Conservation (phyloP, 2,329 filamentous ascomycete genomes). For the Trichophaea hybrida region DNA sequence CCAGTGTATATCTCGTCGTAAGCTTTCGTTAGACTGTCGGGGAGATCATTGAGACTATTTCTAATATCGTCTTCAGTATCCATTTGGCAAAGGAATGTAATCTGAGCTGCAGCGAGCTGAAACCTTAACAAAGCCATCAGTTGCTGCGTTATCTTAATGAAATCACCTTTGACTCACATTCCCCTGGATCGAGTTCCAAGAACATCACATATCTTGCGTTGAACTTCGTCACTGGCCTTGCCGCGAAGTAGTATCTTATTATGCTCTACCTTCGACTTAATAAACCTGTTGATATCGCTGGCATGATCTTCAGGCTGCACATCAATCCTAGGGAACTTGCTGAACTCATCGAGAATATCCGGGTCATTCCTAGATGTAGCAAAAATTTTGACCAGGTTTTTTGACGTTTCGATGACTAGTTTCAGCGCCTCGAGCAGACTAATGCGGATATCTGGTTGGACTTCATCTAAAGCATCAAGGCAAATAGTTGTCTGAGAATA, state of each 20-base stretch:
- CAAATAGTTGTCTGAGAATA: constrained; percentile 2
- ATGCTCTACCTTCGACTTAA: background rate
- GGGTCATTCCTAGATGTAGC: background rate
- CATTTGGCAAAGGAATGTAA: constrained; percentile 11
- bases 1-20: constrained; percentile 9
- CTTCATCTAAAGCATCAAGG: constrained; percentile 1
- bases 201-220: background rate
- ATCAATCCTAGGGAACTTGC: background rate
- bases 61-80: constrained; percentile 1
- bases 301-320: background rate
- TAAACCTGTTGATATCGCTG: background rate
- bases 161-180: constrained; percentile 7
- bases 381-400: constrained; percentile 5
- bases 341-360: background rate
- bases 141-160: background rate
- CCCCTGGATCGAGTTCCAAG: constrained; percentile 8
- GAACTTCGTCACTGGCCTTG: background rate
- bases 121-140: constrained; percentile 9
- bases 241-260: constrained; percentile 4
- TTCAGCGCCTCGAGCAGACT: background rate
- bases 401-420: background rate
- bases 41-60: constrained; percentile 5
- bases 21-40: constrained; percentile 2
- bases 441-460: background rate
- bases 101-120: constrained; percentile 13